Percentiles rank a stretch among this genome's conserved stretches.
Conservation (phyloP, 805 yeast genomes). For the Saturnispora silvae region DNA sequence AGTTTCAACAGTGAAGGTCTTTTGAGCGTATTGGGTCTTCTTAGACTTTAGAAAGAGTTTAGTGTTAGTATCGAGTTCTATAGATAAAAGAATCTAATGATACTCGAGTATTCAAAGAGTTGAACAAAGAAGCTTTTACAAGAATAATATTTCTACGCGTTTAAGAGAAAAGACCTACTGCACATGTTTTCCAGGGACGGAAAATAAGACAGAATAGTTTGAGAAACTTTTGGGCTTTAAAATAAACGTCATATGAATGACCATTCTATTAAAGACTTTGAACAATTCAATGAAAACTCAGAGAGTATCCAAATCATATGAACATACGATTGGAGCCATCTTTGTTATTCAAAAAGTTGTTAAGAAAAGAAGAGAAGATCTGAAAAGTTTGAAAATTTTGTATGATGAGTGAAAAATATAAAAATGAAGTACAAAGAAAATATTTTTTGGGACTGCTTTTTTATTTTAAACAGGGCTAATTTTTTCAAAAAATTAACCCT, state of each 20-base stretch:
- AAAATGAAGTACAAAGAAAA: background rate
- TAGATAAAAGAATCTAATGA: background rate
- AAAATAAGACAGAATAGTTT: conserved; percentile 20
- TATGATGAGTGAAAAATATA: background rate
- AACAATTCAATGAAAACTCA: background rate
- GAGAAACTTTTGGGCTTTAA: conserved; percentile 13
- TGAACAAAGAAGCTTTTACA: conserved; percentile 2
- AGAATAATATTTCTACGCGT: too few relatives aligned
- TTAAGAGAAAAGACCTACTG: conserved; percentile 10
- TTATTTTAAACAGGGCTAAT: background rate
- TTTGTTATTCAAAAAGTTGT: conserved; percentile 5
- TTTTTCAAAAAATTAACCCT: conserved; percentile 1
- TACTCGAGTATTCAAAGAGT: background rate
- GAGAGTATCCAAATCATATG: background rate
- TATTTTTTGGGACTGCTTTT: conserved; percentile 1
- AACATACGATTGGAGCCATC: conserved; percentile 31
- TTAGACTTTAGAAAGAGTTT: conserved; percentile 43
- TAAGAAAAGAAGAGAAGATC: background rate
- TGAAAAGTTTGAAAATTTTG: conserved; percentile 1
- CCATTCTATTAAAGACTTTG: conserved; percentile 19
- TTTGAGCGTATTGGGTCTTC: conserved; percentile 64
- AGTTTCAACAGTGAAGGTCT: conserved; percentile 90
- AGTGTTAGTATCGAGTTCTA: conserved; percentile 9
- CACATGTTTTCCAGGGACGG: background rate
- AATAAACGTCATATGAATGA: conserved; percentile 17